These are phyloP conservation scores for Garcileccinum viscosum DNA, from an alignment of 1,284 basidiomycete genomes.

Conservation along the genomic window DNA sequence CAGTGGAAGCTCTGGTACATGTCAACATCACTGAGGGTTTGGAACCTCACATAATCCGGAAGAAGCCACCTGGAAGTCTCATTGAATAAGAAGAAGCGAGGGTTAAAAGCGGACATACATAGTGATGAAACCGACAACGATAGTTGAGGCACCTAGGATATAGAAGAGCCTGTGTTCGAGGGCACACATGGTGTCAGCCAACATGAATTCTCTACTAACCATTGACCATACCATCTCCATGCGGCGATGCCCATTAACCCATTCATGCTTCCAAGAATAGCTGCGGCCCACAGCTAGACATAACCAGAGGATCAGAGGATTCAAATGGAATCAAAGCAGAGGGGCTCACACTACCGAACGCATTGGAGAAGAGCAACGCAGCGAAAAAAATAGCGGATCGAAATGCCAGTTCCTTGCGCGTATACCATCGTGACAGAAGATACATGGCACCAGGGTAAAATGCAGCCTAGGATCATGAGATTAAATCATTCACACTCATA, in stretches of 20 bases:
- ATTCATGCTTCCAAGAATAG: background rate
- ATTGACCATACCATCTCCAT: background rate
- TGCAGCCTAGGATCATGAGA: background rate
- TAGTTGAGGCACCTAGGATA: background rate
- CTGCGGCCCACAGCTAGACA: background rate
- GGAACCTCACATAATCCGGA: background rate
- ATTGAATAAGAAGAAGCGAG: background rate
- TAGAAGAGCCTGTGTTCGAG: background rate
- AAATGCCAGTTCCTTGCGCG: background rate
- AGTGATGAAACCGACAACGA: background rate
- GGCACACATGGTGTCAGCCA: background rate
- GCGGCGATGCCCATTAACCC: background rate
- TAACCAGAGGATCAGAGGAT: background rate
- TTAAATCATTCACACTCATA: no score
- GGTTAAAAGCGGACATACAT: background rate
- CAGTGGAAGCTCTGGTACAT: no score
- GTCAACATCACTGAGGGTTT: no score
- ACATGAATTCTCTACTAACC: background rate
- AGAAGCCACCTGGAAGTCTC: background rate
- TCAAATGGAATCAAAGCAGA: background rate
- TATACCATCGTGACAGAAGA: constrained; percentile 1
- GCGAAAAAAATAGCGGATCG: background rate
- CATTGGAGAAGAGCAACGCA: background rate
- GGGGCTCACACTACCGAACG: background rate
- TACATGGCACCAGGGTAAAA: constrained; percentile 1